phyloP scores from a whole-genome alignment of 1,284 basidiomycete species.

The Puccinia coronata region DNA sequence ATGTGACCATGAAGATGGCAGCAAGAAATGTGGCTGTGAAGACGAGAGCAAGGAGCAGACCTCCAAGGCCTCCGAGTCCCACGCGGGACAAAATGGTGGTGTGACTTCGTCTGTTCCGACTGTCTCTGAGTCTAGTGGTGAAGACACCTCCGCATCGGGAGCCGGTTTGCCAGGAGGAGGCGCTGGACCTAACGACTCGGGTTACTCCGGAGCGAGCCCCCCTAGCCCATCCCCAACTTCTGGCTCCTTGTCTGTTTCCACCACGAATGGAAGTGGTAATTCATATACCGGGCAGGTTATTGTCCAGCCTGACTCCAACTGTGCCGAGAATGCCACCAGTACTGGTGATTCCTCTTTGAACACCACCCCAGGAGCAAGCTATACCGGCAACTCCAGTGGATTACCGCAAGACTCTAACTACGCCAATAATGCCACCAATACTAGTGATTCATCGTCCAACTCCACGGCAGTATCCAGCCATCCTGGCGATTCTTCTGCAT shows the following conservation, averaged over 20 bases:
- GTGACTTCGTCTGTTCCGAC: background rate
- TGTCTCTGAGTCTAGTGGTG: conserved; percentile 12
- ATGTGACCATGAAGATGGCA: background rate
- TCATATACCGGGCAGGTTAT: background rate
- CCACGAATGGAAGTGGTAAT: background rate
- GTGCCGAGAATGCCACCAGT: background rate
- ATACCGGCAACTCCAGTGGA: background rate
- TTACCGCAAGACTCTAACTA: background rate
- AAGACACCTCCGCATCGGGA: background rate
- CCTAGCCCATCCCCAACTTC: conserved; percentile 11
- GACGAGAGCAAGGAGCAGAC: conserved; percentile 8
- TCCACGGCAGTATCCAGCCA: background rate
- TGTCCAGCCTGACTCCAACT: background rate
- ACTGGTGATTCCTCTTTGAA: conserved; percentile 5
- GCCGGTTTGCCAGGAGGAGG: background rate
- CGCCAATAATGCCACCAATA: background rate
- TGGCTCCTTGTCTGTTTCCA: background rate
- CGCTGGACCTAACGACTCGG: background rate
- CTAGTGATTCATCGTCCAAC: background rate
- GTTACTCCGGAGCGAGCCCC: background rate
- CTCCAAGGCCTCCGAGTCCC: background rate
- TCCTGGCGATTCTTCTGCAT: background rate
- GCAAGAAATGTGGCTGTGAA: conserved; percentile 18
- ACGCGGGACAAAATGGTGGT: background rate
- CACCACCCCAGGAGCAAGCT: background rate